These are phyloP conservation scores for Rhynchospora pubera DNA, from an alignment of 176 grass and related monocot genomes.

Conservation along the genomic window DNA sequence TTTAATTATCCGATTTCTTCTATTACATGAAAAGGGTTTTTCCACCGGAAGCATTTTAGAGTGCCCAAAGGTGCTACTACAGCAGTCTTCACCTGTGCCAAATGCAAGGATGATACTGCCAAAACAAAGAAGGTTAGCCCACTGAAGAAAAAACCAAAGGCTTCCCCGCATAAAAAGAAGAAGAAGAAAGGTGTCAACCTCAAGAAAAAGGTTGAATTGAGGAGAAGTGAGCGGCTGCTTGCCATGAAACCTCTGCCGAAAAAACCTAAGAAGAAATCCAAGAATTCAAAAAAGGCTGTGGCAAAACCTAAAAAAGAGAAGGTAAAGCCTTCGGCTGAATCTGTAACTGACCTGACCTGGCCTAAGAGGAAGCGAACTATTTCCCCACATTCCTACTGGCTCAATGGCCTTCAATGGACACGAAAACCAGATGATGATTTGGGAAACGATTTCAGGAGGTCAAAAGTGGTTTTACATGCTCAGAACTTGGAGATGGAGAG, in stretches of 20 bases:
- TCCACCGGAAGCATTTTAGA: conserved; percentile 93
- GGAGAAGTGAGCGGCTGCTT: conserved; percentile 21
- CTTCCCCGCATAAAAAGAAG: conserved; percentile 31
- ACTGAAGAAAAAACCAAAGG: conserved; percentile 59
- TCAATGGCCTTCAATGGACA: conserved; percentile 77
- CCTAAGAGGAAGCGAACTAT: conserved; percentile 74
- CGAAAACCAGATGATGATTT: conserved; percentile 52
- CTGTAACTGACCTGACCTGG: conserved; percentile 27
- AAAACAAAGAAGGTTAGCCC: conserved; percentile 27
- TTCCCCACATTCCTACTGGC: conserved; percentile 74
- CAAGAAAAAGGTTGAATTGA: conserved; percentile 25
- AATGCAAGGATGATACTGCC: conserved; percentile 58
- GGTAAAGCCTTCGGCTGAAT: conserved; percentile 12
- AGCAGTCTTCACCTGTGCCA: conserved; percentile 61
- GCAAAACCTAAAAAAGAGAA: conserved; percentile 20
- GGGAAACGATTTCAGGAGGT: conserved; percentile 59
- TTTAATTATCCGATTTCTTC: conserved; percentile 33
- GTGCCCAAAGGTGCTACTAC: conserved; percentile 48
- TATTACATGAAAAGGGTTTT: conserved; percentile 51
- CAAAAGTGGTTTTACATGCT: conserved; percentile 54
- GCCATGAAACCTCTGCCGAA: conserved; percentile 16
- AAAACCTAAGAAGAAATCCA: conserved; percentile 22
- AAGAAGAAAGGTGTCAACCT: conserved; percentile 22
- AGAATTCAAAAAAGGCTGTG: not conserved
- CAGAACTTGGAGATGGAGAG: conserved; percentile 37